Conservation (phyloP, 169 alveolate species). For the Cytauxzoon felis region DNA sequence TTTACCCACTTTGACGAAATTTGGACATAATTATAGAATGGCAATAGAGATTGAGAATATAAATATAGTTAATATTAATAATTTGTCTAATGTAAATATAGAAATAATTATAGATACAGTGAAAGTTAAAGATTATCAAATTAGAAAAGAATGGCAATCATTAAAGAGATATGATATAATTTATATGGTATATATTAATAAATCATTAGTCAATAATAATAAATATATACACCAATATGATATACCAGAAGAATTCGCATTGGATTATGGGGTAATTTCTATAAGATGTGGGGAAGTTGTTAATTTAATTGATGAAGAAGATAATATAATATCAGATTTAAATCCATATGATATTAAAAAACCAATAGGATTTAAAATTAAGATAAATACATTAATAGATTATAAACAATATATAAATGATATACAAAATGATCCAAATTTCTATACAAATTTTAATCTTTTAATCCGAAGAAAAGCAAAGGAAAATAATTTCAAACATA, state of each 20-base stretch:
- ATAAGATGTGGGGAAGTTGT: conserved; percentile 55
- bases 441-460: conserved; percentile 78
- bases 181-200: conserved; percentile 26
- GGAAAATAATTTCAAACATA: conserved; percentile 86
- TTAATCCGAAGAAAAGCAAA: conserved; percentile 82
- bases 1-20: not conserved
- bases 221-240: too few species aligned
- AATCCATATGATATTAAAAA: conserved; percentile 62
- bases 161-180: conserved; percentile 42
- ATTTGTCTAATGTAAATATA: conserved; percentile 31
- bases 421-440: conserved; percentile 74
- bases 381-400: conserved; percentile 75
- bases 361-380: conserved; percentile 66
- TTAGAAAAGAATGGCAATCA: conserved; percentile 54
- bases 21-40: not conserved
- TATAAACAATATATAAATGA: conserved; percentile 76
- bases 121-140: conserved; percentile 33
- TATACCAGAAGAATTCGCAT: conserved; percentile 37
- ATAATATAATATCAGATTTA: conserved; percentile 53
- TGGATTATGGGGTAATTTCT: conserved; percentile 23
- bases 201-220: conserved; percentile 17
- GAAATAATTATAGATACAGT: conserved; percentile 35
- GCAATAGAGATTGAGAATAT: conserved; percentile 4
- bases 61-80: not conserved
- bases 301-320: conserved; percentile 66